Evolutionary conservation across 2,329 filamentous ascomycete genomes (phyloP).

Genomic region (Albifimbria verrucaria): DNA sequence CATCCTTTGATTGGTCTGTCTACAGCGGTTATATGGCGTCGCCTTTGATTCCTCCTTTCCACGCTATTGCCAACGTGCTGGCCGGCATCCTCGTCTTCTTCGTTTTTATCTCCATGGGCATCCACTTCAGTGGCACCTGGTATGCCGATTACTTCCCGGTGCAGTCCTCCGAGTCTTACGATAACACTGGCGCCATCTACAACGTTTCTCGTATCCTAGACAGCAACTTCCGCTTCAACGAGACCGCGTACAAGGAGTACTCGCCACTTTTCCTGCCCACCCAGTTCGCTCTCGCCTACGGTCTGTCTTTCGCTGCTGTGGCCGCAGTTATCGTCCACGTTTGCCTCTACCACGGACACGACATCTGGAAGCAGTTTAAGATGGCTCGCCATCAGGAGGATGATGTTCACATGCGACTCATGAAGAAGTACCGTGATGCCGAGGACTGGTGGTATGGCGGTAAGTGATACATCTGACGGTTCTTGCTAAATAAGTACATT

Average conservation of each 20-base stretch:
- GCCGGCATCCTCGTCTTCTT: slow-evolving; percentile 53
- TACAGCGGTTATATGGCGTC: slow-evolving; percentile 47
- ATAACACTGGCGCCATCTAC: slow-evolving; percentile 60
- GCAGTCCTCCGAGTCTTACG: slow-evolving; percentile 57
- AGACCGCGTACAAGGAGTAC: slow-evolving; percentile 58
- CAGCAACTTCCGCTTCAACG: slow-evolving; percentile 53
- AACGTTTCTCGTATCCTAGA: slow-evolving; percentile 60
- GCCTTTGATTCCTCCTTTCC: slow-evolving; percentile 50
- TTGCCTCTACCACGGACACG: slow-evolving; percentile 50
- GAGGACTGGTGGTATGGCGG: slow-evolving; percentile 58
- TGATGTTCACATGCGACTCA: slow-evolving; percentile 57
- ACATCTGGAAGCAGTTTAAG: slow-evolving; percentile 53
- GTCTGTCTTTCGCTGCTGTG: slow-evolving; percentile 65
- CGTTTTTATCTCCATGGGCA: slow-evolving; percentile 52
- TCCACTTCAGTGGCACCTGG: slow-evolving; percentile 57
- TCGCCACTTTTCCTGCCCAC: slow-evolving; percentile 64
- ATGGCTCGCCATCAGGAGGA: slow-evolving; percentile 54
- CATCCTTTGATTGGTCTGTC: slow-evolving; percentile 54
- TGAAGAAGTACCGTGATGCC: slow-evolving; percentile 59
- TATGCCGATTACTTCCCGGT: slow-evolving; percentile 60
- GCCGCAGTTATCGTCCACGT: slow-evolving; percentile 58
- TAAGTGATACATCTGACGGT: slow-evolving; percentile 35
- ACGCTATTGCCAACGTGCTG: slow-evolving; percentile 53
- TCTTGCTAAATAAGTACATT: slow-evolving; percentile 20
- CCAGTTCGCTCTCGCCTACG: slow-evolving; percentile 59